Conservation (phyloP, 208 protist genomes). For the Naegleria fowleri region DNA sequence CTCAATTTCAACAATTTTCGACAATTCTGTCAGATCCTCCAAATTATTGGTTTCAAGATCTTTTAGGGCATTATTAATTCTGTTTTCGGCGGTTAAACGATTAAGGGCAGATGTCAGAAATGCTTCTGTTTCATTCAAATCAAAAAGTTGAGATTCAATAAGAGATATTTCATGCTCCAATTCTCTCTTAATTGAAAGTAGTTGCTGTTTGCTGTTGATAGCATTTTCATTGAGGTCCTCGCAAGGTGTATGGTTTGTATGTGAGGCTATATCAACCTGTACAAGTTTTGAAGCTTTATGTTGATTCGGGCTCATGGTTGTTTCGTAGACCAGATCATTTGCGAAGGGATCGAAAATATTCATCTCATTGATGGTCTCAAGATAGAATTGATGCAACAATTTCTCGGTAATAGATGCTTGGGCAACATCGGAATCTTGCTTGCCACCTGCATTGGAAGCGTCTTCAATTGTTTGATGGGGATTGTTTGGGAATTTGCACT, state of each 20-base stretch:
- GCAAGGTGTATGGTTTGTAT: background rate
- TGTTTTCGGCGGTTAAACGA: background rate
- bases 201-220: background rate
- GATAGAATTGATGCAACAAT: background rate
- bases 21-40: background rate
- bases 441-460: no score
- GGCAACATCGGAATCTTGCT: no score
- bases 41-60: background rate
- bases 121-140: background rate
- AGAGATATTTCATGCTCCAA: background rate
- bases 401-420: background rate
- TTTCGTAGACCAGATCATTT: no score
- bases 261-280: no score
- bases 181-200: background rate
- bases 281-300: background rate
- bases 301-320: background rate
- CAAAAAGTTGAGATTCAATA: background rate
- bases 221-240: background rate
- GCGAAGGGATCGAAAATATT: background rate
- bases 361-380: background rate
- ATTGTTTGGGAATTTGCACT: no score
- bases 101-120: background rate
- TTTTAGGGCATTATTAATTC: background rate
- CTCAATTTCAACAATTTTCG: background rate
- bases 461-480: no score